phyloP scores from a whole-genome alignment of 331 rosid genomes.

The Saraca asoca region DNA sequence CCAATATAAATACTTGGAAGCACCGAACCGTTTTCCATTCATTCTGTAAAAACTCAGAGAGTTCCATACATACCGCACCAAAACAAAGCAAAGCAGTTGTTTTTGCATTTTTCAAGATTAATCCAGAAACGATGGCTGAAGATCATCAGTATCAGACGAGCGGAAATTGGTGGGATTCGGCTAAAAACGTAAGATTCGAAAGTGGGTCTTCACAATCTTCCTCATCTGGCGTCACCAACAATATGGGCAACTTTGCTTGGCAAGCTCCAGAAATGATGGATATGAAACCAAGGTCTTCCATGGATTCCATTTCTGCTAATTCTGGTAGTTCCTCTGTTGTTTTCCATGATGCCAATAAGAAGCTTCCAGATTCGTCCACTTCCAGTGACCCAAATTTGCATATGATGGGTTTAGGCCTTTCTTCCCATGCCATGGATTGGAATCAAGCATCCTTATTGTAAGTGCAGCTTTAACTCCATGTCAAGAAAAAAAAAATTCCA shows the following conservation, averaged over 20 bases:
- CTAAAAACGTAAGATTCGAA: slow-evolving; percentile 64
- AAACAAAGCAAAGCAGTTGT: not conserved
- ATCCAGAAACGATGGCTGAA: slow-evolving; percentile 50
- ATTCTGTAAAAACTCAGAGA: slow-evolving; percentile 11
- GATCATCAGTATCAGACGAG: slow-evolving; percentile 72
- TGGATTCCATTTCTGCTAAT: slow-evolving; percentile 52
- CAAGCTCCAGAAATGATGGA: slow-evolving; percentile 55
- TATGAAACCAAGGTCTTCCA: slow-evolving; percentile 62
- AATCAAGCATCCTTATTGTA: slow-evolving; percentile 80
- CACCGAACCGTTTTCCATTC: slow-evolving; percentile 71
- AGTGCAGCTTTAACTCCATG: slow-evolving; percentile 36
- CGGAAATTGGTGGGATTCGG: slow-evolving; percentile 95
- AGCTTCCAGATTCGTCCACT: slow-evolving; percentile 43
- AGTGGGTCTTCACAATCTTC: slow-evolving; percentile 70
- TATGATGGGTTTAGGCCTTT: slow-evolving; percentile 88
- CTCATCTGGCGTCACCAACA: slow-evolving; percentile 57
- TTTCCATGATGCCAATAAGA: slow-evolving; percentile 56
- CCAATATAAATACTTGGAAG: slow-evolving; percentile 69
- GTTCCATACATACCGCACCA: not conserved
- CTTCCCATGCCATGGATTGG: slow-evolving; percentile 83
- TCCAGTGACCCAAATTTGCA: slow-evolving; percentile 67
- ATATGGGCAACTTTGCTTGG: slow-evolving; percentile 65
- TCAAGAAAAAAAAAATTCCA: not conserved
- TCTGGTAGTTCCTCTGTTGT: slow-evolving; percentile 56
- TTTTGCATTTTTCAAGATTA: slow-evolving; percentile 8